These are phyloP conservation scores for Blastobotrys aristatus DNA, from an alignment of 1,139 yeast species.

Conservation along the genomic window DNA sequence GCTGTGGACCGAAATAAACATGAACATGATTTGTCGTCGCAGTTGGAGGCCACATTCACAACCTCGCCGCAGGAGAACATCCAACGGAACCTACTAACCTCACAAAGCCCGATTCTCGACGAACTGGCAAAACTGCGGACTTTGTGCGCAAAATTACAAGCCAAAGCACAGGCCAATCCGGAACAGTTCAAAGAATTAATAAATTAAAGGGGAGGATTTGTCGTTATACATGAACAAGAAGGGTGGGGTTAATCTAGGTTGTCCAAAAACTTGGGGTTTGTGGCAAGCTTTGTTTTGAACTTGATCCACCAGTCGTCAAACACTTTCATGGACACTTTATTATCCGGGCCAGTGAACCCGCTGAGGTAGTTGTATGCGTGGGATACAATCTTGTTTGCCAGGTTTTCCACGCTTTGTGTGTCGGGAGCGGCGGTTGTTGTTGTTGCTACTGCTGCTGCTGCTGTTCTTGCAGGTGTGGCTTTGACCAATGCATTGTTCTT, in stretches of 20 bases:
- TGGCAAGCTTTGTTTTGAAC: conserved; percentile 65
- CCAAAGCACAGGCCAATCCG: conserved; percentile 7
- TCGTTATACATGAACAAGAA: background rate
- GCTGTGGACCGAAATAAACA: conserved; percentile 2
- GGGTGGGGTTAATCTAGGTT: conserved; percentile 27
- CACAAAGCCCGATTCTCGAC: conserved; percentile 15
- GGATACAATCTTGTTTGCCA: conserved; percentile 83
- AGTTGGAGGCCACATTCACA: conserved; percentile 6
- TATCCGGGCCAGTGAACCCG: conserved; percentile 71
- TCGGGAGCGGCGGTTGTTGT: conserved; percentile 22
- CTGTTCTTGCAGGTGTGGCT: conserved; percentile 9
- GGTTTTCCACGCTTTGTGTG: conserved; percentile 38
- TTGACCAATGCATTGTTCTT: conserved; percentile 3
- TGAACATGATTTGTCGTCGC: conserved; percentile 1
- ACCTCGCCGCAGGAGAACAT: conserved; percentile 13
- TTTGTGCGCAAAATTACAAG: conserved; percentile 14
- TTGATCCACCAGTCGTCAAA: conserved; percentile 97
- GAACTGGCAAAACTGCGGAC: conserved; percentile 15
- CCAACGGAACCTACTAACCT: conserved; percentile 13
- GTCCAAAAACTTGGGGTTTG: conserved; percentile 79
- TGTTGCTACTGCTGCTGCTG: conserved; percentile 5
- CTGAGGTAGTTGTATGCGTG: conserved; percentile 89
- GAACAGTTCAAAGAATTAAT: background rate
- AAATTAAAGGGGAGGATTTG: background rate
- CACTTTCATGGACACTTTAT: conserved; percentile 80